Conservation (phyloP, 2,329 filamentous ascomycete genomes). For the Chrysoporthe cubensis region DNA sequence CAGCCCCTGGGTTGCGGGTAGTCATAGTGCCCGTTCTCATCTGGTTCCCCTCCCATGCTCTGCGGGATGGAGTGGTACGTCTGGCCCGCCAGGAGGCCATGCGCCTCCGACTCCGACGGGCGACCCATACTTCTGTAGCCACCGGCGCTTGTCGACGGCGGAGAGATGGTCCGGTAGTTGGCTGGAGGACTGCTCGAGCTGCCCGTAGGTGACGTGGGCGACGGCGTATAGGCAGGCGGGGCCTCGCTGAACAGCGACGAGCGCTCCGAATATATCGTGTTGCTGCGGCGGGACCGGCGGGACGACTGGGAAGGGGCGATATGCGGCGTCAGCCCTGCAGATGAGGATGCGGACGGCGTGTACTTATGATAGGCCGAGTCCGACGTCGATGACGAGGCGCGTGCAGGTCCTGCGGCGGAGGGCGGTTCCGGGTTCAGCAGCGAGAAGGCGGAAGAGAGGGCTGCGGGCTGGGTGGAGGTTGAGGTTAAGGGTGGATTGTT, state of each 20-base stretch:
- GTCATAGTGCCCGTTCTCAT: constrained; percentile 22
- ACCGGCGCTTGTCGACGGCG: constrained; percentile 21
- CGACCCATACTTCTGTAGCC: constrained; percentile 45
- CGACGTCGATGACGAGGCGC: neutral
- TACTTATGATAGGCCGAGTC: neutral
- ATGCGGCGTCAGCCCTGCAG: constrained; percentile 3
- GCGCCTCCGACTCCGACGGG: constrained; percentile 42
- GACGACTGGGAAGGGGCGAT: neutral
- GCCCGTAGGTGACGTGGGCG: constrained; percentile 39
- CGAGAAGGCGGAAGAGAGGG: constrained; percentile 4
- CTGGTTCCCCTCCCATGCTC: constrained; percentile 45
- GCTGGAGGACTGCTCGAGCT: constrained; percentile 21
- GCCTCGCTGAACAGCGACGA: constrained; percentile 42
- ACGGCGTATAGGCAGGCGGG: constrained; percentile 56
- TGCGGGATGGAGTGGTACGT: constrained; percentile 21
- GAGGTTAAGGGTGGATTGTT: neutral
- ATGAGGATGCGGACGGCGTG: constrained; percentile 2
- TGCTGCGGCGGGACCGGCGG: constrained; percentile 26
- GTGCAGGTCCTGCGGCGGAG: neutral
- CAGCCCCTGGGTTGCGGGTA: constrained; percentile 26
- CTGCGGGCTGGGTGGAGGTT: neutral
- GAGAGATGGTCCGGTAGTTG: constrained; percentile 51
- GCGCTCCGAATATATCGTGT: constrained; percentile 40
- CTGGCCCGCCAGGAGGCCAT: constrained; percentile 44
- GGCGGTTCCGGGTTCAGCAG: constrained; percentile 5